These are phyloP conservation scores for Globisporangium recalcitrans DNA, from an alignment of 352 stramenopile species.

Conservation along the genomic window DNA sequence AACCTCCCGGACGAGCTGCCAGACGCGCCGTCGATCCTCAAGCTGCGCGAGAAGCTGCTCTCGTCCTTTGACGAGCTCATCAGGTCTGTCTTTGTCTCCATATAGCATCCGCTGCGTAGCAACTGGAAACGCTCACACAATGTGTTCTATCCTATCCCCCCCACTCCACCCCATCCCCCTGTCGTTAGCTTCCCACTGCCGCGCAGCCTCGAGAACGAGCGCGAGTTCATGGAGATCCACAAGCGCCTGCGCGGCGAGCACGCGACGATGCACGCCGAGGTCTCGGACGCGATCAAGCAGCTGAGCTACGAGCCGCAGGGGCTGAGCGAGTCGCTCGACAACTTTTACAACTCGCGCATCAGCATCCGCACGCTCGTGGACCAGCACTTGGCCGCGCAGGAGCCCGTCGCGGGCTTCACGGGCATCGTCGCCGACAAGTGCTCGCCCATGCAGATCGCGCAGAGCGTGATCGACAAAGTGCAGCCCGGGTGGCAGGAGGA, in stretches of 20 bases:
- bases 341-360: slow-evolving; percentile 84
- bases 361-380: slow-evolving; percentile 81
- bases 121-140: too few species aligned
- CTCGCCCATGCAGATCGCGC: slow-evolving; percentile 61
- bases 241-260: slow-evolving; percentile 50
- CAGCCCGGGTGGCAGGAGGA: slow-evolving; percentile 42
- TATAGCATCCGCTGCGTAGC: too few species aligned
- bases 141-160: not conserved
- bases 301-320: slow-evolving; percentile 53
- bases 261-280: slow-evolving; percentile 65
- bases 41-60: slow-evolving; percentile 56
- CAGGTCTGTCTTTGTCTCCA: slow-evolving; percentile 10
- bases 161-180: not conserved
- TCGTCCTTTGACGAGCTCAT: slow-evolving; percentile 72
- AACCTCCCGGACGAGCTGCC: slow-evolving; percentile 71
- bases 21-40: slow-evolving; percentile 50
- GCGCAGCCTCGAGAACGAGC: slow-evolving; percentile 48
- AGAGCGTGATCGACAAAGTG: slow-evolving; percentile 51
- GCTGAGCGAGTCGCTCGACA: slow-evolving; percentile 59
- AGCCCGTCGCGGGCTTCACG: slow-evolving; percentile 42
- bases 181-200: slow-evolving; percentile 41
- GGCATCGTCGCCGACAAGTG: slow-evolving; percentile 63
- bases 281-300: slow-evolving; percentile 52
- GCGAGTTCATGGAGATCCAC: slow-evolving; percentile 59
- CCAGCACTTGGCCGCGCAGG: slow-evolving; percentile 68